Evolutionary conservation across 306 rosid species (phyloP).

Genomic region (Quillaja saponaria): DNA sequence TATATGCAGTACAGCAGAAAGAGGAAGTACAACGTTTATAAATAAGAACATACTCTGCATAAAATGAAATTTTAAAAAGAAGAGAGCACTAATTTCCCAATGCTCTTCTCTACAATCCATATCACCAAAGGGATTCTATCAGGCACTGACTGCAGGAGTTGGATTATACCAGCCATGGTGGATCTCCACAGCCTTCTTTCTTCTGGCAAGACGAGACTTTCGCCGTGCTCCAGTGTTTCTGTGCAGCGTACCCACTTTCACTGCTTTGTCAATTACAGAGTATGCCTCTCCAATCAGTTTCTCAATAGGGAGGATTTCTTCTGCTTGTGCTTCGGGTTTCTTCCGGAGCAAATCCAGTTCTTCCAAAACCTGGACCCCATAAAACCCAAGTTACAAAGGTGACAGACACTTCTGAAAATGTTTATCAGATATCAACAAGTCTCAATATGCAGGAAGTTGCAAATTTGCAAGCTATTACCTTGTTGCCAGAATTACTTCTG

Average conservation of each 20-base stretch:
- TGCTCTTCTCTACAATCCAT: no score
- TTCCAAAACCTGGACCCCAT: conserved; percentile 73
- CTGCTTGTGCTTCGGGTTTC: conserved; percentile 72
- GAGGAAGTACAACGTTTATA: no score
- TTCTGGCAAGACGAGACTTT: conserved; percentile 89
- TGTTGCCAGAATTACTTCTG: no score
- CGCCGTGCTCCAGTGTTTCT: conserved; percentile 85
- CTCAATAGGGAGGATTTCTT: conserved; percentile 74
- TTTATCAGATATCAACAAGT: no score
- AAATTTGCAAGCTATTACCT: no score
- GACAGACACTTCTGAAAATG: no score
- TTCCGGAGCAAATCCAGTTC: conserved; percentile 74
- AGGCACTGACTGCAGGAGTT: conserved; percentile 44
- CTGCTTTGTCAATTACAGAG: conserved; percentile 90
- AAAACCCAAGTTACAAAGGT: conserved; percentile 1
- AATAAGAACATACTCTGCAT: no score
- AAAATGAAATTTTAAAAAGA: no score
- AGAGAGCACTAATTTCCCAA: no score
- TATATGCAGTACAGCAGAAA: no score
- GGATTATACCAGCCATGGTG: conserved; percentile 97
- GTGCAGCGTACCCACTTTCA: conserved; percentile 87
- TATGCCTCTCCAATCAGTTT: conserved; percentile 90
- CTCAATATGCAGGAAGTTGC: not conserved
- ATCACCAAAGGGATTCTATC: no score
- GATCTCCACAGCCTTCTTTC: conserved; percentile 85